These are phyloP conservation scores for Hibiscus syriacus DNA, from an alignment of 345 rosid species.

Conservation along the genomic window DNA sequence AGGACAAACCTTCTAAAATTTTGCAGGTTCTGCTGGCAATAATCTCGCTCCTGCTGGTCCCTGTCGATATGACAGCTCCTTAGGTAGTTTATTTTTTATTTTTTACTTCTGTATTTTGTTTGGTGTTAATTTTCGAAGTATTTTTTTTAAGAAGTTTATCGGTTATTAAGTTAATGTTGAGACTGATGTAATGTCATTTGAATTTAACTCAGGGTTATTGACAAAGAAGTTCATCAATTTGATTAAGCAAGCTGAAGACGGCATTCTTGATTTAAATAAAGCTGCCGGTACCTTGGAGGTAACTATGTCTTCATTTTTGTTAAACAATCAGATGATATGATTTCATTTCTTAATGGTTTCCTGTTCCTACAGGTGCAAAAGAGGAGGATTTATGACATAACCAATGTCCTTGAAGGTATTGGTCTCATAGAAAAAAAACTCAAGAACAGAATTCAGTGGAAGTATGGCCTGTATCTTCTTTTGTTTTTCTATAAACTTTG, in stretches of 20 bases:
- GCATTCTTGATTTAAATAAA: constrained; percentile 88
- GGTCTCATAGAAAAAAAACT: constrained; percentile 97
- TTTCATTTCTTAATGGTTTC: constrained; percentile 16
- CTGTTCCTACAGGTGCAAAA: constrained; percentile 71
- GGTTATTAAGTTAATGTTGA: background rate
- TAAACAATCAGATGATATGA: background rate
- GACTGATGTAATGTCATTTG: constrained; percentile 1
- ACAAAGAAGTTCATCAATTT: constrained; percentile 94
- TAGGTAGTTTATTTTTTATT: constrained; percentile 44
- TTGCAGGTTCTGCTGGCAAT: constrained; percentile 87
- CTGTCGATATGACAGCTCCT: constrained; percentile 97
- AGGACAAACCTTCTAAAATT: constrained; percentile 22
- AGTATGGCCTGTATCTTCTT: constrained; percentile 41
- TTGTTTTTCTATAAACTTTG: constrained; percentile 3
- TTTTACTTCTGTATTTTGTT: background rate
- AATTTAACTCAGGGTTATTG: constrained; percentile 63
- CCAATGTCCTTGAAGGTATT: constrained; percentile 97
- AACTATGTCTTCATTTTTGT: constrained; percentile 7
- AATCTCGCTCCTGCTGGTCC: constrained; percentile 74
- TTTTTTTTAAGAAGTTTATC: background rate
- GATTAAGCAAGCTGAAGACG: constrained; percentile 94
- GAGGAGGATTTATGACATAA: constrained; percentile 94
- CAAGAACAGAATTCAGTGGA: constrained; percentile 87
- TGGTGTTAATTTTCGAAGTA: constrained; percentile 30
- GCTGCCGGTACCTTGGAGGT: constrained; percentile 97